Base-by-base conservation (phyloP, 2,329 filamentous ascomycete species). In the Xylariaceae sp. region DNA sequence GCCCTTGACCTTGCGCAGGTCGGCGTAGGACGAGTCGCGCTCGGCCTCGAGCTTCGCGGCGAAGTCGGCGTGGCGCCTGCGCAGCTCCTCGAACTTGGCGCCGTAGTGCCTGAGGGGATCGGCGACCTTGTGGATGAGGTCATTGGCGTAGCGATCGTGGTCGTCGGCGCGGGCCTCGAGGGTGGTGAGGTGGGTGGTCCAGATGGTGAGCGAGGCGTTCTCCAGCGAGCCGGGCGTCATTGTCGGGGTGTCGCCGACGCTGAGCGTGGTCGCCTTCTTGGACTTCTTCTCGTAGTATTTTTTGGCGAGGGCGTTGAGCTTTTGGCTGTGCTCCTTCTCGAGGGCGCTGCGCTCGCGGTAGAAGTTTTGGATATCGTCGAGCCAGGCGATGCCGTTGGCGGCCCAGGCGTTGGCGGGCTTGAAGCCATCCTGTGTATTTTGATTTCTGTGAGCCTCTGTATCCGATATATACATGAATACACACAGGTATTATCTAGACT, bases 251-350 rank as follows among this genome's bases (percentile, higher is more conserved):
- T 99, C 94, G 65, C 94, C 94, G 48, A 97, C 94, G 68, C 92
- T 97, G 63, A 99, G 72, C 64, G 80, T 87, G 61, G 90, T 88
- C 41, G 88, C 87, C 75, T 94, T 97, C 73, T 87, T 91, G 43
- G 89, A 85, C 78, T 97, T 99, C 78, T 95, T 95, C 66, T 99
- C 95, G 67, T 90, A 94, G 76, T 97, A 97, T 71, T 94, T 97
- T 77, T 94, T 96, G 50, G 93, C 94, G 46, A 99, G 77, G 2
- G 84, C 85, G 62, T 83, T 88, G 59, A 99, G 84, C 73, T 93
- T 97, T 58, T 87, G 81, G 64, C 90, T 88, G 71, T 99, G 97
- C 70, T 99, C 95, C 74, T 96, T 97, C 75, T 99, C 94, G 69
- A 99, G 96, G 34, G 78, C 84, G 67, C 90, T 90, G 52, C 95